phyloP scores from a whole-genome alignment of 306 rosid species.

The Pterocarpus macrocarpus region DNA sequence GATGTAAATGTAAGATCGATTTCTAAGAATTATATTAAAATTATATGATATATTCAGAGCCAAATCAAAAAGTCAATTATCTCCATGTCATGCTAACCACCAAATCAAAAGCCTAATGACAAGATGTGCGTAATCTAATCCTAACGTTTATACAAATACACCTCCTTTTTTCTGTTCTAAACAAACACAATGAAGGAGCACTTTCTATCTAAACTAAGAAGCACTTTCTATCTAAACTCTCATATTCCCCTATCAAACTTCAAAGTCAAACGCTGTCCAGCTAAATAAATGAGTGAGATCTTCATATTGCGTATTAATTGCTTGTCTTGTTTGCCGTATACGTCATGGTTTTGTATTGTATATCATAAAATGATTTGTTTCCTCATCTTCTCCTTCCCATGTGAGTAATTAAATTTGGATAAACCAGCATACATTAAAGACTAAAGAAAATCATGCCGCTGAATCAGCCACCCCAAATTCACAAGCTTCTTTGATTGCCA shows the following conservation, averaged over 20 bases:
- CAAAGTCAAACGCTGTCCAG: slow-evolving; percentile 1
- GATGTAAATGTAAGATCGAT: no score
- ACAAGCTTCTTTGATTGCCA: slow-evolving; percentile 20
- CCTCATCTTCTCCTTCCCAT: not conserved
- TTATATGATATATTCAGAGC: no score
- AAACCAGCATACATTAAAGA: slow-evolving; percentile 11
- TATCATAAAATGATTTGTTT: slow-evolving; percentile 14
- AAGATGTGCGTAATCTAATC: no score
- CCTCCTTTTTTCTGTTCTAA: no score
- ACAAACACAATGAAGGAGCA: not conserved
- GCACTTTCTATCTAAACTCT: not conserved
- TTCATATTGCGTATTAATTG: not conserved
- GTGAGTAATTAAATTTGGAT: slow-evolving; percentile 42
- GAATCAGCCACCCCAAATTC: slow-evolving; percentile 16
- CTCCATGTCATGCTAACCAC: no score
- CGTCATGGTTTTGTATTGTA: slow-evolving; percentile 40
- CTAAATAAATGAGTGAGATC: slow-evolving; percentile 24
- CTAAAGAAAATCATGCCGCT: slow-evolving; percentile 21
- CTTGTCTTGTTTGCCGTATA: slow-evolving; percentile 44
- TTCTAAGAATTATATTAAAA: no score
- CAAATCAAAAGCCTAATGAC: no score
- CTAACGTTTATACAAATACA: no score
- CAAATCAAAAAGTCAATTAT: no score
- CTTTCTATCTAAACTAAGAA: not conserved
- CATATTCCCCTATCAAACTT: not conserved